A percentile compares a stretch with the other conserved stretches of the same genome.
These are phyloP conservation scores for Ilyonectria robusta DNA, from an alignment of 2,329 filamentous ascomycete genomes.

Conservation along the genomic window DNA sequence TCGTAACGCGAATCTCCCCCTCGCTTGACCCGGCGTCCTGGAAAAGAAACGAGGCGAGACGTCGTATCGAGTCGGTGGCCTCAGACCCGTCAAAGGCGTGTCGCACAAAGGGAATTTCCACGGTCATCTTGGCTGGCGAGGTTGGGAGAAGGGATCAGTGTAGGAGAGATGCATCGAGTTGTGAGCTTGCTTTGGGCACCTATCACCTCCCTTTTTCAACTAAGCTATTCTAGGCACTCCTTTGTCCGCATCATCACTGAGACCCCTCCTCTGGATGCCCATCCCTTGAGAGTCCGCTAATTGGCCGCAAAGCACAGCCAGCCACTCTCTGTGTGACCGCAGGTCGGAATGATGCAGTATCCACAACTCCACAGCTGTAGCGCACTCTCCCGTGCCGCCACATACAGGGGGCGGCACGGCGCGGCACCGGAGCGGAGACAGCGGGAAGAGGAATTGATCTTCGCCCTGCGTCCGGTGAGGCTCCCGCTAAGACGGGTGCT, in stretches of 20 bases:
- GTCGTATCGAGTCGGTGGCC: slow-evolving; percentile 28
- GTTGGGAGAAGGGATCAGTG: neutral
- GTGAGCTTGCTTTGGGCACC: neutral
- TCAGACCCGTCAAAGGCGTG: slow-evolving; percentile 33
- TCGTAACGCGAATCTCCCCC: slow-evolving; percentile 20
- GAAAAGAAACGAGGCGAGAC: slow-evolving; percentile 32
- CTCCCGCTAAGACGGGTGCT: no score
- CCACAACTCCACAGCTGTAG: no score
- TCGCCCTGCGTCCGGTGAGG: no score
- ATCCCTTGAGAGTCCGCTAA: no score
- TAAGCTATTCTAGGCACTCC: neutral
- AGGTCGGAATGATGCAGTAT: no score
- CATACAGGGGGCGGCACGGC: no score
- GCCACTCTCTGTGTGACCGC: neutral
- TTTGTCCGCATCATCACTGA: neutral
- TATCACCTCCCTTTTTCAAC: slow-evolving; percentile 22
- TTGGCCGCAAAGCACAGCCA: neutral
- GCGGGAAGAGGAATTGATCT: no score
- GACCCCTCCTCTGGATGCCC: neutral
- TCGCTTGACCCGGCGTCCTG: slow-evolving; percentile 8
- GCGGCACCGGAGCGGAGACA: no score
- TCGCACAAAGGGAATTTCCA: slow-evolving; percentile 31
- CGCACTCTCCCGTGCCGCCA: no score
- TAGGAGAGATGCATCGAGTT: neutral
- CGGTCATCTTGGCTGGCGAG: neutral